Evolutionary conservation across 495 filamentous ascomycete species (phyloP).

Genomic region (Xylaria longipes): DNA sequence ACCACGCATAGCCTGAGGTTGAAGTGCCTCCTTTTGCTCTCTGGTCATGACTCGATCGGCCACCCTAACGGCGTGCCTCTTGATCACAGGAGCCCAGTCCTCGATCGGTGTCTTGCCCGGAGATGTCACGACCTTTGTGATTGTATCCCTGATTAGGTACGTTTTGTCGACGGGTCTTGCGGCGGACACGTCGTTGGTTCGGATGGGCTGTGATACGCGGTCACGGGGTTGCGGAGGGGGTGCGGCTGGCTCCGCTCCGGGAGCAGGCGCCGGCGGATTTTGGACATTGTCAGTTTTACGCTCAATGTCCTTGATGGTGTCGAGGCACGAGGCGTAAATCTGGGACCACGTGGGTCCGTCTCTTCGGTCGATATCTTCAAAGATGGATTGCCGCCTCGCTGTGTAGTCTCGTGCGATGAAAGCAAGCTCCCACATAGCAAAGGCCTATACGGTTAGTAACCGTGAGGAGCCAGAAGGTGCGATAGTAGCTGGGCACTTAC

Average conservation of each 20-base stretch:
- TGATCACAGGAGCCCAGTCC: slow-evolving; percentile 47
- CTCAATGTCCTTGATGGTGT: slow-evolving; percentile 68
- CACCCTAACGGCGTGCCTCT: slow-evolving; percentile 41
- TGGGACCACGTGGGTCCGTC: slow-evolving; percentile 83
- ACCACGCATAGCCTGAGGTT: slow-evolving; percentile 47
- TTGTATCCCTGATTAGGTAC: slow-evolving; percentile 28
- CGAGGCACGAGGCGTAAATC: slow-evolving; percentile 69
- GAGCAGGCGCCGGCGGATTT: slow-evolving; percentile 49
- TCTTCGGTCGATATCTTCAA: slow-evolving; percentile 85
- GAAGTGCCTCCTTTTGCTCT: slow-evolving; percentile 52
- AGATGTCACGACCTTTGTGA: slow-evolving; percentile 63
- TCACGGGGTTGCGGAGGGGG: slow-evolving; percentile 38
- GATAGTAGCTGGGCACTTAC: slow-evolving; percentile 7
- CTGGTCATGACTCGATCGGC: slow-evolving; percentile 51
- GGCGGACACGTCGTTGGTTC: slow-evolving; percentile 45
- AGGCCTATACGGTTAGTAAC: slow-evolving; percentile 57
- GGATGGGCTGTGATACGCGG: slow-evolving; percentile 40
- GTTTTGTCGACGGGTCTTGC: slow-evolving; percentile 22
- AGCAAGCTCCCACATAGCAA: slow-evolving; percentile 90
- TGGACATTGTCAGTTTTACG: slow-evolving; percentile 66
- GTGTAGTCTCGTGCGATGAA: slow-evolving; percentile 76
- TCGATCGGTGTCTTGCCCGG: slow-evolving; percentile 63
- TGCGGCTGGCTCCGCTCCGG: slow-evolving; percentile 37
- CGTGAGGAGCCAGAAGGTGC: not conserved
- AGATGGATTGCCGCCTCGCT: slow-evolving; percentile 79